phyloP scores from a whole-genome alignment of 2,329 filamentous ascomycete species.

The Xylariaceae sp. region DNA sequence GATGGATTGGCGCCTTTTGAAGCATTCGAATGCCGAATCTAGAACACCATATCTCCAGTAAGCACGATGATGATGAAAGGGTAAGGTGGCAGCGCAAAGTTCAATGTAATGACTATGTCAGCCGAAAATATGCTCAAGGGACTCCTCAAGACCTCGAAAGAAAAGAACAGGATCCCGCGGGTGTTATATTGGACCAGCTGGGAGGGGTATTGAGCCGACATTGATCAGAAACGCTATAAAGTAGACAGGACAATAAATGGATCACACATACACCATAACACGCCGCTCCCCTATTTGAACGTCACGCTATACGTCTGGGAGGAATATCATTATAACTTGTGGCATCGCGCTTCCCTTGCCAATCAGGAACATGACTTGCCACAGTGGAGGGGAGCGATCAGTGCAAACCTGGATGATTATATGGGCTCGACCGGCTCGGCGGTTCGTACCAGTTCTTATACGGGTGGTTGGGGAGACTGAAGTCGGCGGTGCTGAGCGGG shows the following conservation, averaged over 20 bases:
- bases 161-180: background rate
- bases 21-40: background rate
- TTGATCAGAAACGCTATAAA: background rate
- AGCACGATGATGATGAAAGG: background rate
- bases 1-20: background rate
- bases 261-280: too few species aligned
- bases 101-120: background rate
- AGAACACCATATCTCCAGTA: background rate
- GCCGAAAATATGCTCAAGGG: background rate
- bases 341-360: background rate
- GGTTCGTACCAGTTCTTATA: constrained; percentile 78
- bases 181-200: background rate
- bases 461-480: constrained; percentile 70
- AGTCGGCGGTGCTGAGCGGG: constrained; percentile 69
- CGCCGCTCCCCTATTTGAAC: background rate
- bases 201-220: background rate
- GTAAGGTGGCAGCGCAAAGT: background rate
- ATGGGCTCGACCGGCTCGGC: constrained; percentile 46
- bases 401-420: constrained; percentile 26
- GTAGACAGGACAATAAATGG: background rate
- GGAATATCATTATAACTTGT: background rate
- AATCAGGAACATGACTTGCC: background rate
- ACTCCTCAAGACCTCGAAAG: background rate
- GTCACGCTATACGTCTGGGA: background rate
- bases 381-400: constrained; percentile 7